Evolutionary conservation across 2,329 filamentous ascomycete genomes (phyloP).

Genomic region (Pseudocercospora musae): DNA sequence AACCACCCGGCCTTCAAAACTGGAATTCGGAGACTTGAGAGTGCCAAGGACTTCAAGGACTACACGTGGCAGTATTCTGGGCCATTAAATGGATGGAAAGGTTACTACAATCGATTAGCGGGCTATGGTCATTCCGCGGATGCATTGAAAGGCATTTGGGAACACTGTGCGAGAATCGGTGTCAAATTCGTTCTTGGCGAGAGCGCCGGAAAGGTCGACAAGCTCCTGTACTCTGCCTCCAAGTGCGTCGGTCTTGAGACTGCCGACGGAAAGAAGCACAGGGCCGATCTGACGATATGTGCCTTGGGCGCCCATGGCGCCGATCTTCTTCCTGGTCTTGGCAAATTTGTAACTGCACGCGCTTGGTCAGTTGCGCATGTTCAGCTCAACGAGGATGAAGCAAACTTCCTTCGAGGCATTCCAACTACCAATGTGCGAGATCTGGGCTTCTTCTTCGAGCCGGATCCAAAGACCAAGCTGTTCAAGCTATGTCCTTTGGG

Average conservation of each 20-base stretch:
- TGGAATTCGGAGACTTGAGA: slow-evolving; percentile 41
- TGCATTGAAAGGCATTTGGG: slow-evolving; percentile 49
- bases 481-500: slow-evolving; percentile 61
- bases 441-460: slow-evolving; percentile 64
- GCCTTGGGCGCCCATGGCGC: slow-evolving; percentile 52
- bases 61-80: slow-evolving; percentile 51
- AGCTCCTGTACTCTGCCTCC: slow-evolving; percentile 42
- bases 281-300: slow-evolving; percentile 46
- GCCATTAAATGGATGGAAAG: slow-evolving; percentile 52
- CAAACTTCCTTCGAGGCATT: slow-evolving; percentile 53
- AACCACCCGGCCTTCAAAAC: slow-evolving; percentile 41
- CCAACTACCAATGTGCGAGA: slow-evolving; percentile 61
- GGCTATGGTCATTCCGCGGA: slow-evolving; percentile 58
- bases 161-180: slow-evolving; percentile 40
- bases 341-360: slow-evolving; percentile 52
- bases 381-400: slow-evolving; percentile 55
- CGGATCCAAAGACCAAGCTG: slow-evolving; percentile 56
- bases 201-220: slow-evolving; percentile 37
- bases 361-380: slow-evolving; percentile 61
- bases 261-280: slow-evolving; percentile 39
- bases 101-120: slow-evolving; percentile 57
- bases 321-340: slow-evolving; percentile 49
- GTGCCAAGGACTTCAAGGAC: slow-evolving; percentile 41
- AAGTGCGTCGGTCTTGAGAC: slow-evolving; percentile 40
- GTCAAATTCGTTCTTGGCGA: slow-evolving; percentile 47